Evolutionary conservation across 2,329 filamentous ascomycete genomes (phyloP).

Genomic region (Aspergillus aculeatinus): DNA sequence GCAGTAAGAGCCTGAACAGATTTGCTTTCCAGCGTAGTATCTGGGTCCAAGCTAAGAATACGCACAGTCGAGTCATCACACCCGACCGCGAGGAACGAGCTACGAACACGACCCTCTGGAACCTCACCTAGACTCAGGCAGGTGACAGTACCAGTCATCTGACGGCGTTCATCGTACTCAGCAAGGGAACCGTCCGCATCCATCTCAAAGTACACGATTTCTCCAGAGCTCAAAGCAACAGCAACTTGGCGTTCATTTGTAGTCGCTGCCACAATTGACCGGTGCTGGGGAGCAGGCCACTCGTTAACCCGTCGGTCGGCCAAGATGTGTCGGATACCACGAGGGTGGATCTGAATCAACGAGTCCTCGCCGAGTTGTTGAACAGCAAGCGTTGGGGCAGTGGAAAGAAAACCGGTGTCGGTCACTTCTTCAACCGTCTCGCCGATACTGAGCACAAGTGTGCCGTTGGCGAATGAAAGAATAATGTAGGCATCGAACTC

Average conservation of each 20-base stretch:
- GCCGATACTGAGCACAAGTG: conserved; percentile 88
- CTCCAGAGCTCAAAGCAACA: conserved; percentile 88
- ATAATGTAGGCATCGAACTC: conserved; percentile 93
- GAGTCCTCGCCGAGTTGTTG: conserved; percentile 93
- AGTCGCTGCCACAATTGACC: conserved; percentile 90
- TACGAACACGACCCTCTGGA: conserved; percentile 82
- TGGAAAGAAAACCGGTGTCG: conserved; percentile 87
- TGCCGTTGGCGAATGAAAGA: conserved; percentile 87
- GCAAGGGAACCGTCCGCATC: conserved; percentile 85
- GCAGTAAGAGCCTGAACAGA: conserved; percentile 92
- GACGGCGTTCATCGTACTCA: conserved; percentile 91
- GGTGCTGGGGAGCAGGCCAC: conserved; percentile 89
- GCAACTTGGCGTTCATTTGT: conserved; percentile 93
- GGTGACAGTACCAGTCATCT: conserved; percentile 93
- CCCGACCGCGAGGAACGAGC: conserved; percentile 90
- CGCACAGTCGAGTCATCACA: conserved; percentile 96
- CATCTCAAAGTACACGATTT: conserved; percentile 98
- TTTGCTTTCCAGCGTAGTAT: conserved; percentile 87
- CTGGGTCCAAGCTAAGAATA: conserved; percentile 84
- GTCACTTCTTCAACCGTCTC: conserved; percentile 96
- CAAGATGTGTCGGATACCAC: conserved; percentile 87
- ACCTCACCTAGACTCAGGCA: conserved; percentile 92
- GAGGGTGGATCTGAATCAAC: conserved; percentile 92
- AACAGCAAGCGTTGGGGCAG: conserved; percentile 84
- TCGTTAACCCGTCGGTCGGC: conserved; percentile 77